Evolutionary conservation across 169 alveolate species (phyloP), one percentile per base, ranked within the genome.

Genomic region (Eimeria tenella): DNA sequence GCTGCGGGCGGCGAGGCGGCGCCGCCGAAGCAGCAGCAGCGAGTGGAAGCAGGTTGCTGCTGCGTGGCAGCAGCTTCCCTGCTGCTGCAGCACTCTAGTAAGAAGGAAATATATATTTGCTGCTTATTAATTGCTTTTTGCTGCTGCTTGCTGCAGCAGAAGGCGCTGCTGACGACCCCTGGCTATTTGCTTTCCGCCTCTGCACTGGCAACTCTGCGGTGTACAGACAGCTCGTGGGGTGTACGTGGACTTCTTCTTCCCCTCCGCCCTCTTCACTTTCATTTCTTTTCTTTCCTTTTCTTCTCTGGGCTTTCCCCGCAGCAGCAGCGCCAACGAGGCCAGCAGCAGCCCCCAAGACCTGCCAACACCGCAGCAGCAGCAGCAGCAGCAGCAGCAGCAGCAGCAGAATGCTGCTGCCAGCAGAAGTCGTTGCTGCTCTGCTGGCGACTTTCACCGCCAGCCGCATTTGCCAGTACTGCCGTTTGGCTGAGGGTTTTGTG

Each of bases 381-480:
- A 13, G 42, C 42, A 31, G 42, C 42, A 58, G 77, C 77, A 7
- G 13, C 31, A 17, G 49, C n/a, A 11, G 77, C 77, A 68, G 42
- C 31, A 10, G 68, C 77, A 77, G 23, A 21, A 77, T 77, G 87
- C 68, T 77, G 70, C 68, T 77, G 23, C n/a, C 68, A n/a, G 31
- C 87, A 5, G 87, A 77, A 77, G 68, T 77, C 19, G 25, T 77
- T 49, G 70, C 87, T 8, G 68, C 87, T 7, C 68, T 77, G 21
- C 17, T 77, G 53, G 87, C 87, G 21, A 53, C 87, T 3, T 77
- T 52, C 68, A 49, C 68, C 6, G 87, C 87, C 25, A 77, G 68
- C 8, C 68, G 50, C 68, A 17, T 77, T 50, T 50, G 53, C 53
- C 60, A 77, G 17, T 13, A 77, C 50, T 77, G 63, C 87, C 63